These are phyloP conservation scores for Irpex sp. DNA, from an alignment of 1,284 basidiomycete species.

Conservation along the genomic window DNA sequence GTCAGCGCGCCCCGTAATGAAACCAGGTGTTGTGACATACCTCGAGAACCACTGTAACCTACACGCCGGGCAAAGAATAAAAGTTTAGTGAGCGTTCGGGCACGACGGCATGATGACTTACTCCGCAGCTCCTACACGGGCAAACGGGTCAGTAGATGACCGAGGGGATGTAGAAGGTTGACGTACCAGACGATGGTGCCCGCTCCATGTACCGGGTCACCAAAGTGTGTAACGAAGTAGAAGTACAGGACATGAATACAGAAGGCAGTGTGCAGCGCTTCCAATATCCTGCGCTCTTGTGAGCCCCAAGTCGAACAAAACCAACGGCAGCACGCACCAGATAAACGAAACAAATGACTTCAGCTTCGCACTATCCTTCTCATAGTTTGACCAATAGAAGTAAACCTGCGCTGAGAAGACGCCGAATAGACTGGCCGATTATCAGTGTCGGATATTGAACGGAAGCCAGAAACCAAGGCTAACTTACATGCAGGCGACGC, in stretches of 20 bases:
- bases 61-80: neutral
- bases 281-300: conserved; percentile 10
- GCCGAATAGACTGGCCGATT: conserved; percentile 1
- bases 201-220: conserved; percentile 4
- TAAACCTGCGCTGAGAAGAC: conserved; percentile 4
- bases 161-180: neutral
- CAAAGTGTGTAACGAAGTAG: conserved; percentile 15
- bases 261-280: conserved; percentile 16
- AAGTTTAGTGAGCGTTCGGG: neutral
- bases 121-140: conserved; percentile 1
- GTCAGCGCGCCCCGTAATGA: neutral
- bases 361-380: conserved; percentile 1
- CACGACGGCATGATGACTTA: neutral
- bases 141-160: neutral
- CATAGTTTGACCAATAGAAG: conserved; percentile 2
- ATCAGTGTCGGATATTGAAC: neutral
- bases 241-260: conserved; percentile 16
- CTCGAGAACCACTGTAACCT: conserved; percentile 8
- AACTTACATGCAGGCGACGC: neutral
- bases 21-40: neutral
- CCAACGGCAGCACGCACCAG: neutral
- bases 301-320: neutral
- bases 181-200: conserved; percentile 14
- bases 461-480: neutral
- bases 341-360: neutral